These are phyloP conservation scores for Paxillus involutus DNA, from an alignment of 768 basidiomycete species.

Conservation along the genomic window DNA sequence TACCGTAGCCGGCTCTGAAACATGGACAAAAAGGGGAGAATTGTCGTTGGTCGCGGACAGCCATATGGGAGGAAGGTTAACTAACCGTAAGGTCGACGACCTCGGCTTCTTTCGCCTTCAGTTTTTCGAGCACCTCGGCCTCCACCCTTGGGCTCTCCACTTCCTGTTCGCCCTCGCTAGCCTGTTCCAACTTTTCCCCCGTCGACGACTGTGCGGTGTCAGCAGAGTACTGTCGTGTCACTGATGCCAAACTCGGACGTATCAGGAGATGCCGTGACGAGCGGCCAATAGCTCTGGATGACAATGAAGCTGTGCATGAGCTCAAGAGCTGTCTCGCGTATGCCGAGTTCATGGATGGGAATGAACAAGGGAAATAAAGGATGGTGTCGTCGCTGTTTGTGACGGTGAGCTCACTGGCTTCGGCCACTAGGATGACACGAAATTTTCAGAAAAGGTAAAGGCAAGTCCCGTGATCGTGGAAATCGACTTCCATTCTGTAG, in stretches of 20 bases:
- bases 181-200: constrained; percentile 24
- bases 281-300: constrained; percentile 47
- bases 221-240: constrained; percentile 60
- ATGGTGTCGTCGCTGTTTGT: constrained; percentile 6
- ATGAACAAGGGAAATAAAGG: background rate
- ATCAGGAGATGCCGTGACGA: constrained; percentile 27
- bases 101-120: constrained; percentile 81
- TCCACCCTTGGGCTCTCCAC: constrained; percentile 27
- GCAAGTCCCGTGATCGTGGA: constrained; percentile 21
- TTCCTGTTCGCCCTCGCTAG: constrained; percentile 12
- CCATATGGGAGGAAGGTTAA: constrained; percentile 5
- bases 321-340: constrained; percentile 54
- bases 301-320: constrained; percentile 57
- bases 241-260: constrained; percentile 20
- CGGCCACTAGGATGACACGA: background rate
- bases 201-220: constrained; percentile 38
- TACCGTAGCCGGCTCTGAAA: constrained; percentile 84
- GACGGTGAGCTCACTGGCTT: background rate
- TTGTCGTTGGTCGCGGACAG: constrained; percentile 7
- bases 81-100: constrained; percentile 83
- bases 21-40: background rate
- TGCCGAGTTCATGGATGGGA: constrained; percentile 48
- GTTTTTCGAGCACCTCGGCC: constrained; percentile 44
- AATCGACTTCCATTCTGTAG: background rate
- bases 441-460: constrained; percentile 5